Percentiles rank a stretch among this genome's conserved stretches.
These are phyloP conservation scores for Cubamyces sp. DNA, from an alignment of 768 basidiomycete genomes.

Conservation along the genomic window DNA sequence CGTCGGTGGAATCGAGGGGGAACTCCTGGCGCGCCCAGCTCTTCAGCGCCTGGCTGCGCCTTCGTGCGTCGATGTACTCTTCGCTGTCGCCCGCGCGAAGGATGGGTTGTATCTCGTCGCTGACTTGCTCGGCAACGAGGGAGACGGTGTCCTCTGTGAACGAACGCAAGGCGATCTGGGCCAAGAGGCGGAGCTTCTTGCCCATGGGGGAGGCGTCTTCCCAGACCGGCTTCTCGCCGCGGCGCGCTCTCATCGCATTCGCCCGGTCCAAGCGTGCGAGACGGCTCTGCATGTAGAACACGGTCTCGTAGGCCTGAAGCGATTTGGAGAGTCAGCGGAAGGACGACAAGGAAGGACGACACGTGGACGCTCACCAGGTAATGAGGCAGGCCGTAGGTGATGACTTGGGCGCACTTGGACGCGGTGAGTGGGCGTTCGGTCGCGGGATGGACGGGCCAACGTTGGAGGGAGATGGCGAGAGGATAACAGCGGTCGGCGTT, in stretches of 20 bases:
- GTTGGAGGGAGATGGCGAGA: background rate
- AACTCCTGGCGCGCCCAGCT: background rate
- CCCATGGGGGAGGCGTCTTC: background rate
- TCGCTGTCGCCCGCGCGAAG: background rate
- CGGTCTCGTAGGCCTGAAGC: background rate
- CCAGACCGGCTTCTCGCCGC: background rate
- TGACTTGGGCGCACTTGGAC: background rate
- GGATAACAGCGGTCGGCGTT: background rate
- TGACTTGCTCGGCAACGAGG: background rate
- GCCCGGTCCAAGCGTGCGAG: background rate
- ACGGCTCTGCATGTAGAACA: background rate
- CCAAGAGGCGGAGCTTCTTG: background rate
- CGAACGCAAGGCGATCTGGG: background rate
- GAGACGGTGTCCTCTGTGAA: background rate
- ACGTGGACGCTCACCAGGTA: constrained; percentile 1
- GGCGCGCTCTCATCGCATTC: no score
- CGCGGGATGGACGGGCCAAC: background rate
- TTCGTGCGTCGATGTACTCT: background rate
- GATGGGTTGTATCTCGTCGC: background rate
- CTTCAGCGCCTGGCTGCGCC: background rate
- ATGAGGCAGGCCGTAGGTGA: constrained; percentile 1
- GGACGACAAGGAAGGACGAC: background rate
- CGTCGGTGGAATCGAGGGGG: background rate
- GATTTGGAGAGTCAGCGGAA: background rate
- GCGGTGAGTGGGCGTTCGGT: background rate